A percentile compares a stretch with the other conserved stretches of the same genome.
Evolutionary conservation across 306 rosid genomes (phyloP).

Genomic region (Luffa acutangula): DNA sequence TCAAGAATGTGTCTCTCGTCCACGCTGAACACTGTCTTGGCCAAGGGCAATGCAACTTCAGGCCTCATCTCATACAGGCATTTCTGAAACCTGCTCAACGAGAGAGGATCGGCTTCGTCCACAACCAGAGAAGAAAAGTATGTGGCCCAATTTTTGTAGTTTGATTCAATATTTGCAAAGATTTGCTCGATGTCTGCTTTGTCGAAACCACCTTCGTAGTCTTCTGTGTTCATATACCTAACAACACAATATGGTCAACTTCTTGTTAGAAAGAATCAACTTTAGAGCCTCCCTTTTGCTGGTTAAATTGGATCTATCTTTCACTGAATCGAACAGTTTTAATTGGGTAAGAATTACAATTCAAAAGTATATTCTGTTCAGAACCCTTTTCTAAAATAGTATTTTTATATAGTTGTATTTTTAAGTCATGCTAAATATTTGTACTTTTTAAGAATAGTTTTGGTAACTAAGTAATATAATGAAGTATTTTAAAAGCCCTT

Average conservation of each 20-base stretch:
- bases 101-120: constrained; percentile 44
- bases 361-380: too few species aligned
- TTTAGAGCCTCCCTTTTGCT: not conserved
- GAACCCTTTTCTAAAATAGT: too few species aligned
- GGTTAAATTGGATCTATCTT: not conserved
- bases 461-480: not conserved
- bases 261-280: not conserved
- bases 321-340: not conserved
- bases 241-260: not conserved
- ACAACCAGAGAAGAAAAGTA: constrained; percentile 32
- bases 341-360: not conserved
- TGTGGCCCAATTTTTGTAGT: constrained; percentile 50
- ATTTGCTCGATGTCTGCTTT: constrained; percentile 44
- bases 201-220: constrained; percentile 67
- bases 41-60: constrained; percentile 41
- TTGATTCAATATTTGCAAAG: constrained; percentile 34
- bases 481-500: too few species aligned
- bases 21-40: constrained; percentile 46
- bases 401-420: too few species aligned
- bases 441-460: too few species aligned
- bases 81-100: constrained; percentile 36
- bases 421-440: too few species aligned
- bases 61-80: constrained; percentile 44
- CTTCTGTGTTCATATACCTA: constrained; percentile 61
- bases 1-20: constrained; percentile 60